Evolutionary conservation across 495 filamentous ascomycete species (phyloP).

Genomic region (Daldinia grandis): DNA sequence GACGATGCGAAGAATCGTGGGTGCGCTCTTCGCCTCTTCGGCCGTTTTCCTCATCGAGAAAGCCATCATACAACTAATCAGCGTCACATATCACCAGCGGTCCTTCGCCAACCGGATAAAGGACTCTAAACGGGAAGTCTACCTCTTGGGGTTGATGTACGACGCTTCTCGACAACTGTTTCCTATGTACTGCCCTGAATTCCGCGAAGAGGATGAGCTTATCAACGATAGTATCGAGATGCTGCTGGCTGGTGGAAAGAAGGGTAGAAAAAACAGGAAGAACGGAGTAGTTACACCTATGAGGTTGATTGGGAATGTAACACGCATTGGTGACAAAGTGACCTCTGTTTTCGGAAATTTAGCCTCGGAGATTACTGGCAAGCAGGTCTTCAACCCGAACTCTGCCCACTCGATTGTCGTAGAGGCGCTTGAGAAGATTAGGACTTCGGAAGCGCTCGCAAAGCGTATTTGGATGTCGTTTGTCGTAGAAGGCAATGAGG

Average conservation of each 20-base stretch:
- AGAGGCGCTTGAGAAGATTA: conserved; percentile 83
- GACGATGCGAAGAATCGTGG: conserved; percentile 74
- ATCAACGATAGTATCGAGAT: conserved; percentile 81
- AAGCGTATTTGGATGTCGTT: conserved; percentile 98
- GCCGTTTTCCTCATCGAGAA: conserved; percentile 84
- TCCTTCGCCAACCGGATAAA: conserved; percentile 90
- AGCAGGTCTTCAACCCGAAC: conserved; percentile 90
- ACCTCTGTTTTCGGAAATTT: conserved; percentile 93
- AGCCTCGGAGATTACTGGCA: conserved; percentile 91
- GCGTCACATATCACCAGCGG: conserved; percentile 91
- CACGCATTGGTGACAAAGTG: conserved; percentile 87
- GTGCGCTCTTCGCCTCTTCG: conserved; percentile 77
- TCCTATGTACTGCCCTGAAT: conserved; percentile 89
- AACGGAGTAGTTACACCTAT: conserved; percentile 76
- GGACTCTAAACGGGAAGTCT: conserved; percentile 83
- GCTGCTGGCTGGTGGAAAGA: conserved; percentile 56
- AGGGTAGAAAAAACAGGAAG: conserved; percentile 50
- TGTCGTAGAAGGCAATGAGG: conserved; percentile 85
- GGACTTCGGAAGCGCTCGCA: conserved; percentile 86
- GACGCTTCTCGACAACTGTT: conserved; percentile 89
- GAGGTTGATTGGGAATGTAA: conserved; percentile 78
- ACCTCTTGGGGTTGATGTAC: conserved; percentile 82
- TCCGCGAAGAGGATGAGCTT: conserved; percentile 86
- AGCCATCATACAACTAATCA: conserved; percentile 87
- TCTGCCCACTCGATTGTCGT: conserved; percentile 88